Evolutionary conservation across 345 rosid genomes (phyloP), one percentile per base, ranked within the genome.

Genomic region (Cardamine resedifolia): DNA sequence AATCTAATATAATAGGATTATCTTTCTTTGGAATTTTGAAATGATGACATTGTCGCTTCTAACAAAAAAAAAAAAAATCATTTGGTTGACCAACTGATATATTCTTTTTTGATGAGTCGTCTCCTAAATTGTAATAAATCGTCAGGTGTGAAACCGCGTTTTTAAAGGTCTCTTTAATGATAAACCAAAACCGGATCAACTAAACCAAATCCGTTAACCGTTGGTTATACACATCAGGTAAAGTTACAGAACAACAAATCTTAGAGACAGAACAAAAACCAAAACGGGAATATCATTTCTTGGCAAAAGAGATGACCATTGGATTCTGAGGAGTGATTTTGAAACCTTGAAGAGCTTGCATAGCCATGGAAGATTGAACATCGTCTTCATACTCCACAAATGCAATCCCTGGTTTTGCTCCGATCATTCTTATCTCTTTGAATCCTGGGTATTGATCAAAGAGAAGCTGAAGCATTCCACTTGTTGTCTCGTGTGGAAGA

Each of bases 391-490:
- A 92, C 68, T 96, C 99, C 4, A 90, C 92, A 60, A 92, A 92
- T 0, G 99, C 98, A 52, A 96, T 96, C 41, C 98, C 97, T 8
- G 98, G 99, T 68, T 88, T 92, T 14, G 98, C 96, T 73, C 85
- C 88, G 19, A 88, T 78, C 99, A 92, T 96, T 52, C 98, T 78
- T 44, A 88, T 96, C 83, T 96, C 99, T 74, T 78, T 96, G 74
- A 88, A 96, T 36, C 99, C 99, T 0, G 94, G 92, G 71, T 84
- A 96, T 51, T 88, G 96, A 47, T 82, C 69, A 69, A 96, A 92
- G 57, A 96, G 92, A 65, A 81, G 33, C 73, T 92, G 86, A 78
- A 92, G 84, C 99, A 96, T 96, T 70, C 62, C 66, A 75, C 91
- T 87, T 5, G 98, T 92, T 27, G 98, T 87, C 78, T 87, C 92